These are phyloP conservation scores for Talaromyces borbonicus DNA, from an alignment of 495 filamentous ascomycete genomes.

Conservation along the genomic window DNA sequence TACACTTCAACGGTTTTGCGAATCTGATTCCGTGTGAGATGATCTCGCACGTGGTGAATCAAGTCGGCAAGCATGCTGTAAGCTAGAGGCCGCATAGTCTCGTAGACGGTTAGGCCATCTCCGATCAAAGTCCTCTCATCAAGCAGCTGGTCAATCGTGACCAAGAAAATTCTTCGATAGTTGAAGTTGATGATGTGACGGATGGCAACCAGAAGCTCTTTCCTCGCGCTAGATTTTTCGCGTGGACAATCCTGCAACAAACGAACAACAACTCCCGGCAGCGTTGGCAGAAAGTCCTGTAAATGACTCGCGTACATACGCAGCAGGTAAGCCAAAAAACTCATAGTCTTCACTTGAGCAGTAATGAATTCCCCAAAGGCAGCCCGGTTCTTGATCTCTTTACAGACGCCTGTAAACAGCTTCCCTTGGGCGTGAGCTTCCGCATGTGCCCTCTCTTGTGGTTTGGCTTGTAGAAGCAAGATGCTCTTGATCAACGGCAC, in stretches of 20 bases:
- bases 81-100: conserved; percentile 88
- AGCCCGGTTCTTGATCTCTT: conserved; percentile 83
- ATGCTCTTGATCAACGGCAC: conserved; percentile 90
- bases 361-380: conserved; percentile 98
- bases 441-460: conserved; percentile 83
- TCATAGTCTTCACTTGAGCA: conserved; percentile 99
- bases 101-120: conserved; percentile 92
- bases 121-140: conserved; percentile 91
- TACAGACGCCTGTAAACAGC: conserved; percentile 88
- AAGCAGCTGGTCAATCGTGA: conserved; percentile 88
- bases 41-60: conserved; percentile 92
- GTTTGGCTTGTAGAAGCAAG: conserved; percentile 78
- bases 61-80: conserved; percentile 98
- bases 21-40: conserved; percentile 76
- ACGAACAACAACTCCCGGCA: conserved; percentile 87
- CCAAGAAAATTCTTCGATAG: conserved; percentile 88
- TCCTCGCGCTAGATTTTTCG: conserved; percentile 85
- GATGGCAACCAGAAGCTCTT: conserved; percentile 92
- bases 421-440: conserved; percentile 65
- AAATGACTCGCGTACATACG: conserved; percentile 81
- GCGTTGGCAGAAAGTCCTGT: conserved; percentile 74
- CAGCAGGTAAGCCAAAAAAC: conserved; percentile 89
- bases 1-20: conserved; percentile 92
- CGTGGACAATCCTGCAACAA: conserved; percentile 88
- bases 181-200: conserved; percentile 99